Conservation (phyloP, 2,329 filamentous ascomycete species). For the Aspergillus spinulosporus region DNA sequence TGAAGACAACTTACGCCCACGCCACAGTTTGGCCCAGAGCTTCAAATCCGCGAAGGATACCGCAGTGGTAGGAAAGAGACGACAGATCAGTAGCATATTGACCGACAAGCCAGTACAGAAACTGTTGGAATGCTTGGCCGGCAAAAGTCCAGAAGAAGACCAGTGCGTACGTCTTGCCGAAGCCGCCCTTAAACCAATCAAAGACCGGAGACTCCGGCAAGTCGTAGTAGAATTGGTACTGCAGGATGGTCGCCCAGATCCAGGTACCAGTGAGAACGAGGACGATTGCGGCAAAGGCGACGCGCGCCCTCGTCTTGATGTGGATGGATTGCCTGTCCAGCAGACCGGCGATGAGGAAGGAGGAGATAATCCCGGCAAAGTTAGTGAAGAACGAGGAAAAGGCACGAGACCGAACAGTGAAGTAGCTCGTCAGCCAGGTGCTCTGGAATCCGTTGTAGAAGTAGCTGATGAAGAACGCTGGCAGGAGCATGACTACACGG, state of each 20-base stretch:
- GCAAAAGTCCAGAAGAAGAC: slow-evolving; percentile 17
- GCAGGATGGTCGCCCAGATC: slow-evolving; percentile 16
- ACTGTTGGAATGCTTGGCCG: slow-evolving; percentile 16
- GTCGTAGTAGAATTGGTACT: slow-evolving; percentile 15
- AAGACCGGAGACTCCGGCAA: slow-evolving; percentile 1
- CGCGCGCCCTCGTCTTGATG: slow-evolving; percentile 16
- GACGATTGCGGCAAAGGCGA: slow-evolving; percentile 8
- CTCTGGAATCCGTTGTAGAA: slow-evolving; percentile 33
- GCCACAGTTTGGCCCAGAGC: slow-evolving; percentile 16
- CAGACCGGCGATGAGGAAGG: slow-evolving; percentile 13
- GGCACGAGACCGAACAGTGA: slow-evolving; percentile 14
- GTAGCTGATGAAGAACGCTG: slow-evolving; percentile 33
- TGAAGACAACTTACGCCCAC: slow-evolving; percentile 7
- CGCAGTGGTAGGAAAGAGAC: slow-evolving; percentile 14
- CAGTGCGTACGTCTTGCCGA: slow-evolving; percentile 15
- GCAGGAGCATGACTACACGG: slow-evolving; percentile 22
- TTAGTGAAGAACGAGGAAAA: slow-evolving; percentile 18
- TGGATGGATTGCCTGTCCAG: slow-evolving; percentile 15
- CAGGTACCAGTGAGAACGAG: slow-evolving; percentile 10
- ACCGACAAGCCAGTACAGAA: slow-evolving; percentile 16
- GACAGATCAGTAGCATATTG: slow-evolving; percentile 16
- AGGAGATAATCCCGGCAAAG: slow-evolving; percentile 15
- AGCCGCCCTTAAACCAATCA: slow-evolving; percentile 17
- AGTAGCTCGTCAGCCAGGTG: slow-evolving; percentile 23
- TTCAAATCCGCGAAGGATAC: slow-evolving; percentile 14